A percentile compares a stretch with the other conserved stretches of the same genome.
Conservation (phyloP, 768 basidiomycete genomes). For the Rhodosporidiobolus odoratus region DNA sequence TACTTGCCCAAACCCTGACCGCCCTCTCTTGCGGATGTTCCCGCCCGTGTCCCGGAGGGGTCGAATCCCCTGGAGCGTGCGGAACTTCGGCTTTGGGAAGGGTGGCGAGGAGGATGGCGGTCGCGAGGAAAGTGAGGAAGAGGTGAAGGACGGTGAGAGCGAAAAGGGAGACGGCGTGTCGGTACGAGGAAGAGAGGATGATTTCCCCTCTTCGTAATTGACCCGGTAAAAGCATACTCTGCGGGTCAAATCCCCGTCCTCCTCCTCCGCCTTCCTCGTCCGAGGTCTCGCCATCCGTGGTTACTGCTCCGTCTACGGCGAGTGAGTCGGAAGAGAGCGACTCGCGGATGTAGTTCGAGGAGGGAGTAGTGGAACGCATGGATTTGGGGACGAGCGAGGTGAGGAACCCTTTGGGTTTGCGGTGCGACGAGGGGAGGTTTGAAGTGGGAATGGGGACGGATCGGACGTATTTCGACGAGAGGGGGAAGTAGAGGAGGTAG, state of each 20-base stretch:
- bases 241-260: constrained; percentile 23
- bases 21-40: constrained; percentile 48
- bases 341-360: constrained; percentile 2
- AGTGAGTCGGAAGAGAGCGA: background rate
- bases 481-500: constrained; percentile 87
- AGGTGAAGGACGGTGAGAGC: constrained; percentile 68
- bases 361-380: constrained; percentile 24
- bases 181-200: constrained; percentile 57
- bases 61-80: background rate
- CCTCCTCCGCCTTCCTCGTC: constrained; percentile 2
- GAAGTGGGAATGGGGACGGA: constrained; percentile 67
- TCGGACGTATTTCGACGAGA: constrained; percentile 64
- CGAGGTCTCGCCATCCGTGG: background rate
- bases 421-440: constrained; percentile 54
- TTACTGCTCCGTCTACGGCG: background rate
- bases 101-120: constrained; percentile 55
- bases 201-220: constrained; percentile 27
- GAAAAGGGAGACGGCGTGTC: constrained; percentile 66
- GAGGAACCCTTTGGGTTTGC: constrained; percentile 9
- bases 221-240: constrained; percentile 32
- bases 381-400: constrained; percentile 19
- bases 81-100: constrained; percentile 37
- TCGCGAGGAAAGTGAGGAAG: constrained; percentile 57
- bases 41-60: no score
- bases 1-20: constrained; percentile 66